phyloP scores from a whole-genome alignment of 352 stramenopile species.

The Elongisporangium undulatum region DNA sequence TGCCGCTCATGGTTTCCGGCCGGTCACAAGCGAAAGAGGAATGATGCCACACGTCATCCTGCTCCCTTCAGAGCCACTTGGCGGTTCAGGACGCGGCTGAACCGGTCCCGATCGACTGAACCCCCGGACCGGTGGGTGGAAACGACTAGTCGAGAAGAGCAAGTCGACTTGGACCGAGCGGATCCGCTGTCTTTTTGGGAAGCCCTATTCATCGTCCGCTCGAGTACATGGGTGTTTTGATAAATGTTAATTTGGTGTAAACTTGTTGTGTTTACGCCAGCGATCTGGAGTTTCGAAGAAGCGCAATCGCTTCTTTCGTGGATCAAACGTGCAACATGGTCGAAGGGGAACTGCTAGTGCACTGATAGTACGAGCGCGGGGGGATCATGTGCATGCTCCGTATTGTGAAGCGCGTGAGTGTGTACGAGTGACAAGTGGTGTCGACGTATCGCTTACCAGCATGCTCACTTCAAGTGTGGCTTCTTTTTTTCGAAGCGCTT shows the following conservation, averaged over 20 bases:
- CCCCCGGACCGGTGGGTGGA: background rate
- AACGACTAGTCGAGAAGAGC: background rate
- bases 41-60: background rate
- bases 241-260: background rate
- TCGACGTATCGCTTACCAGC: background rate
- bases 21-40: background rate
- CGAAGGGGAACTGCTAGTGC: no score
- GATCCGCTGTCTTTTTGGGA: background rate
- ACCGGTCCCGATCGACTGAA: background rate
- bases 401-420: background rate
- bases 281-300: no score
- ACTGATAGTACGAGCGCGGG: no score
- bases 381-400: background rate
- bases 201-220: background rate
- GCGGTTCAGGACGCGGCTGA: background rate
- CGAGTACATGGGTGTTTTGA: background rate
- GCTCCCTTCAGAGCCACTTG: background rate
- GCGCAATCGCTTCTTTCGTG: no score
- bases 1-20: constrained; percentile 25
- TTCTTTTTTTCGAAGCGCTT: background rate
- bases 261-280: no score
- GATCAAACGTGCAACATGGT: no score
- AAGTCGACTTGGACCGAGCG: background rate
- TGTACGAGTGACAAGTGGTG: no score
- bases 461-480: background rate